Conservation (phyloP, 2,329 filamentous ascomycete genomes). For the Epichloe coenophiala region DNA sequence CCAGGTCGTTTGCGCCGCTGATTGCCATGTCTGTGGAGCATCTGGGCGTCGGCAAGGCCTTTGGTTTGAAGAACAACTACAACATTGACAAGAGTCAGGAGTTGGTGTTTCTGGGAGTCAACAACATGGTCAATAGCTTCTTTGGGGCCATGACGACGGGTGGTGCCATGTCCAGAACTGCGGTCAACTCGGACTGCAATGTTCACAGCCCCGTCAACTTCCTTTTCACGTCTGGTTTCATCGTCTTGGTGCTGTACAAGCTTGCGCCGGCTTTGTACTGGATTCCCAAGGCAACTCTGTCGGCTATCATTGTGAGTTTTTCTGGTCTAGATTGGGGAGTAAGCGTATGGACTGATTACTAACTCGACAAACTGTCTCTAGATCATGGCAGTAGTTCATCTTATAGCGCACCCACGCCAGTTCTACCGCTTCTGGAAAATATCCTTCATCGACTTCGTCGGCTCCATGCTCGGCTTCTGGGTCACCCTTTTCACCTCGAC, state of each 20-base stretch:
- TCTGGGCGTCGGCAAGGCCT: conserved; percentile 50
- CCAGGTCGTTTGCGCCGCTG: conserved; percentile 44
- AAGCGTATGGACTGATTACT: not conserved
- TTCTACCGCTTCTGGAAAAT: conserved; percentile 54
- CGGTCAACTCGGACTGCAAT: conserved; percentile 51
- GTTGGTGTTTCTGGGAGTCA: conserved; percentile 47
- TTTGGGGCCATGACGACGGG: conserved; percentile 51
- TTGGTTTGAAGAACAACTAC: conserved; percentile 48
- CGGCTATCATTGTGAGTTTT: conserved; percentile 42
- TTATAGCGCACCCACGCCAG: conserved; percentile 42
- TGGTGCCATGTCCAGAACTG: conserved; percentile 53
- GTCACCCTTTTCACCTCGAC: conserved; percentile 47
- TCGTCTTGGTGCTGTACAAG: conserved; percentile 48
- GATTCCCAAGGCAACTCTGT: conserved; percentile 52
- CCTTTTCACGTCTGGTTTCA: conserved; percentile 45
- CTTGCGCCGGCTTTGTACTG: conserved; percentile 49
- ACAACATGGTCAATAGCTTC: conserved; percentile 51
- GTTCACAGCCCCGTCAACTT: conserved; percentile 50
- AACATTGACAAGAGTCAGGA: conserved; percentile 51
- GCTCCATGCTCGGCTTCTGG: conserved; percentile 51
- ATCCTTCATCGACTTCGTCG: conserved; percentile 50
- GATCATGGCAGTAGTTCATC: conserved; percentile 49
- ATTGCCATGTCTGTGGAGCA: conserved; percentile 50
- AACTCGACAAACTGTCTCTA: conserved; percentile 5
- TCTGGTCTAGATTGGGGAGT: too few relatives aligned